Base-by-base conservation (phyloP, 305 asterid species). In the Rubia tinctorum region DNA sequence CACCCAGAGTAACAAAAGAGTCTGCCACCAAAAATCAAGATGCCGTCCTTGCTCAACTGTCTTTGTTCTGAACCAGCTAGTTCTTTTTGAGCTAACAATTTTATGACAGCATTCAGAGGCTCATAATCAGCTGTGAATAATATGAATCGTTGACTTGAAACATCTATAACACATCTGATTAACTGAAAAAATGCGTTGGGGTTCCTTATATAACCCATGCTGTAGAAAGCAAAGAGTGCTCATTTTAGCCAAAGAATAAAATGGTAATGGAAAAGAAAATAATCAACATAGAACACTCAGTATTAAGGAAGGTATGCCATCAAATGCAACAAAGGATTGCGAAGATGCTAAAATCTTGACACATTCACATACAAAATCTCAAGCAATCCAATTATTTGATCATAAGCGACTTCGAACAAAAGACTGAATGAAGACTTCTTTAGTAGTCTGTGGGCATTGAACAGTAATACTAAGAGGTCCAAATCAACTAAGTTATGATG, bases 1-100 rank as follows among this genome's bases (percentile, higher is more conserved):
- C 71, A 91, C 97, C 99, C 97, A 12, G 95, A 85, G 82, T 85
- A 91, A 86, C 93, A 94, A 78, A 90, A 85, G 71, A 94, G 88
- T 39, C 87, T 81, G 62, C 84, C 90, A 51, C 79, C 86, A 71
- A 89, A 91, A 72, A 91, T 84, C 82, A 79, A 82, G 79, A 80
- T 84, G 80, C 85, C 93, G 66, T 78, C 88, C 63, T 79, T 85
- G 83, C 80, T 72, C 72, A 76, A 75, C 71, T 75, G 80, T 74
- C 66, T 77, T 80, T 79, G 82, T 78, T 84, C 86, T 10, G 85
- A 75, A 15, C 79, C 69, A 68, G 90, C 72, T 58, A 88, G 72
- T 71, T 81, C 77, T 70, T 82, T 77, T 69, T 82, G 80, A 27
- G 82, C 87, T 58, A 84, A 72, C 75, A 70, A 69, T 72, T 76